Conservation (phyloP, 768 basidiomycete genomes). For the Amanita muscaria region DNA sequence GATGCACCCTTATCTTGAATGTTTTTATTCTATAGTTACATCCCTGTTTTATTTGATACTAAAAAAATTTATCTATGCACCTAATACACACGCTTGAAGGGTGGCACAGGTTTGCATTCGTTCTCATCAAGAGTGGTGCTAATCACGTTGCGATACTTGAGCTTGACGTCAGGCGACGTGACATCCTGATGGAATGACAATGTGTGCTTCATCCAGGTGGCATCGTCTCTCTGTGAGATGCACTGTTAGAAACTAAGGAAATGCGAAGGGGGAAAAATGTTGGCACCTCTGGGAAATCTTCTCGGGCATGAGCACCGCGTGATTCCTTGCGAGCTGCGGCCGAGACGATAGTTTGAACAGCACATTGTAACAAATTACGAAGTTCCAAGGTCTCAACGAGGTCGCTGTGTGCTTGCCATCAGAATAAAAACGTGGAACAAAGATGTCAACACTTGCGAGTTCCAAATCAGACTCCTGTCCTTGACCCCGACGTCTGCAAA, state of each 20-base stretch:
- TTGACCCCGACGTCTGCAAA: constrained; percentile 92
- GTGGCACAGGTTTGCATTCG: constrained; percentile 95
- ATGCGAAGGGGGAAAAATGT: background rate
- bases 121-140: constrained; percentile 83
- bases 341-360: constrained; percentile 90
- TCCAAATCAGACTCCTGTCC: constrained; percentile 99
- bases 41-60: background rate
- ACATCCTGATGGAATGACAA: constrained; percentile 86
- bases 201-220: constrained; percentile 91
- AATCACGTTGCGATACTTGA: constrained; percentile 87
- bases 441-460: constrained; percentile 66
- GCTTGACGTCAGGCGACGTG: constrained; percentile 70
- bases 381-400: constrained; percentile 96
- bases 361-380: constrained; percentile 90
- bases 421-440: background rate
- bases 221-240: constrained; percentile 71
- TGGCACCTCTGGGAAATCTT: constrained; percentile 89
- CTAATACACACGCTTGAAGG: constrained; percentile 95
- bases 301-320: constrained; percentile 96
- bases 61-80: background rate
- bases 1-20: constrained; percentile 25
- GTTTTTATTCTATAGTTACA: constrained; percentile 7
- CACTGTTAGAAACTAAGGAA: constrained; percentile 1
- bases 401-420: constrained; percentile 44
- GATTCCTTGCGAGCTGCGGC: constrained; percentile 95